Evolutionary conservation across 139 green algal genomes (phyloP), one percentile per base, ranked within the genome.

Genomic region (Tetradesmus obliquus): DNA sequence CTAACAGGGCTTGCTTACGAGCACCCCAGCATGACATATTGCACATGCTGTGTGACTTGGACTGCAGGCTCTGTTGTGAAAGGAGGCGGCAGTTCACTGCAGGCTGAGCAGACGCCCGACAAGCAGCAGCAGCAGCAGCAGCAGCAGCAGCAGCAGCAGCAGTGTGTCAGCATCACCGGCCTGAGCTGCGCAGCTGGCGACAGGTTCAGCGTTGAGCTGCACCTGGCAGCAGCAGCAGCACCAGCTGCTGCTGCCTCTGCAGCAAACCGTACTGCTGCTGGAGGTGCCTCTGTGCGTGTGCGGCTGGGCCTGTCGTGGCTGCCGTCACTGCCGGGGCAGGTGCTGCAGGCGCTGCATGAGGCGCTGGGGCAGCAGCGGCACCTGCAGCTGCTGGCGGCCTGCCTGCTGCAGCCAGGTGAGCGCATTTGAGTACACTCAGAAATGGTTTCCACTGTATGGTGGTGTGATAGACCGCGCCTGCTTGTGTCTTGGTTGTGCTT

Each of bases 321-420:
- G 20, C 86, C 83, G 2, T 87, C 79, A 5, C 92, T 97, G 85
- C 91, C 94, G 0, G 55, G 13, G 1, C 74, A 85, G 3, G 94
- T 92, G 19, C 84, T 97, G 60, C 83, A 94, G 17, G 96, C 94
- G 19, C 89, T 97, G 55, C 80, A 90, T 0, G 91, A 92, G 4
- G 92, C 87, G 12, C 94, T 97, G 58, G 79, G 87, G 2, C 10
- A 88, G 13, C 81, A 92, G 13, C n/a, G 76, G 0, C 95, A 92
- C 88, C 90, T 90, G 57, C 82, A 82, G 8, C 84, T 97, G 10
- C 90, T 93, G 32, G 89, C 62, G 13, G 66, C 76, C 55, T 95
- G 93, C 87, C 84, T 96, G 60, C 51, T 72, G 7, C 60, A 89
- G 17, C 85, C 84, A 82, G 90, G 86, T 89, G 51, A 22, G 60